These are phyloP conservation scores for Marasmius tenuissimus DNA, from an alignment of 1,284 basidiomycete genomes.

Conservation along the genomic window DNA sequence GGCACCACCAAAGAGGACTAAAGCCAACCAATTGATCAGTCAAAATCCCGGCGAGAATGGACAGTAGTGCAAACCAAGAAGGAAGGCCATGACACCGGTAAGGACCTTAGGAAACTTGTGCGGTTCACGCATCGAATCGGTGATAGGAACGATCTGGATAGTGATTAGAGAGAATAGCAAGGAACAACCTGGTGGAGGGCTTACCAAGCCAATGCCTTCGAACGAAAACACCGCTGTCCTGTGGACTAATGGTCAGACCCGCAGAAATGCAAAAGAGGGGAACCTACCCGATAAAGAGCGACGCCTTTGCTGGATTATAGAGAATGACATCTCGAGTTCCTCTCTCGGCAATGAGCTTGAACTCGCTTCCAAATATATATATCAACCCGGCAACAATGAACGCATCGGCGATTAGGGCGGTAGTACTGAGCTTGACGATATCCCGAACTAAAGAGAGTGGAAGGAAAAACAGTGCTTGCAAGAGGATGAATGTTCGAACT, in stretches of 20 bases:
- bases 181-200: conserved; percentile 23
- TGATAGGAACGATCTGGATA: conserved; percentile 85
- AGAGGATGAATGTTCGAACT: conserved; percentile 72
- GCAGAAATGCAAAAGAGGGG: not conserved
- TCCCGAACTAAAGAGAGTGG: conserved; percentile 87
- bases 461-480: conserved; percentile 85
- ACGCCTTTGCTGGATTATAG: conserved; percentile 91
- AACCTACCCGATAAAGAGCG: conserved; percentile 86
- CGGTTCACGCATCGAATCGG: conserved; percentile 95
- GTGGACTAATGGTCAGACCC: conserved; percentile 11
- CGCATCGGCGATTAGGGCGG: conserved; percentile 91
- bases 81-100: conserved; percentile 87
- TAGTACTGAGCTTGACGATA: conserved; percentile 89
- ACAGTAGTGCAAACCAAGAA: conserved; percentile 50
- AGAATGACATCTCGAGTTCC: conserved; percentile 84
- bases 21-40: conserved; percentile 12
- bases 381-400: conserved; percentile 92
- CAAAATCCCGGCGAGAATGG: not conserved
- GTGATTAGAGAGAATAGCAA: not conserved
- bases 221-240: conserved; percentile 98
- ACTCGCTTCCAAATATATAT: conserved; percentile 85
- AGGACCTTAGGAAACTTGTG: conserved; percentile 89
- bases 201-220: conserved; percentile 92
- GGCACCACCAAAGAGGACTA: conserved; percentile 87
- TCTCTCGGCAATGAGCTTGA: conserved; percentile 58